phyloP scores from a whole-genome alignment of 352 stramenopile species.

The Thraustochytrium striatum region DNA sequence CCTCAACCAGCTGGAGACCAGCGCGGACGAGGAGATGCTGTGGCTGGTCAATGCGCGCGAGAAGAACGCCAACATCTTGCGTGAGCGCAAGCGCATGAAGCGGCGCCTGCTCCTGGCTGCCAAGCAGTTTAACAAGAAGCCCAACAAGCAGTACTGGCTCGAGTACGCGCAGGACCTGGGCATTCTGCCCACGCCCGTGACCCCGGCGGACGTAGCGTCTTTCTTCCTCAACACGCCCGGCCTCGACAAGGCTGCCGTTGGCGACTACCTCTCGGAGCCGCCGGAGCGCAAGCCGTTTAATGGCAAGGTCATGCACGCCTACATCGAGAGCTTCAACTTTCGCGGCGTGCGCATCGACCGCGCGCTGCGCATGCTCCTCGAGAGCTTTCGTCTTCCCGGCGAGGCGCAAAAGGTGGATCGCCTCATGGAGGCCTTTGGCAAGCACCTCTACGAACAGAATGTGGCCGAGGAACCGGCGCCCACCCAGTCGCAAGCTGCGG shows the following conservation, averaged over 20 bases:
- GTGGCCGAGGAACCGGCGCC: not conserved
- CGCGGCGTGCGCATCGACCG: slow-evolving; percentile 74
- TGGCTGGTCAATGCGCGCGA: slow-evolving; percentile 63
- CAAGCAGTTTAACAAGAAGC: slow-evolving; percentile 82
- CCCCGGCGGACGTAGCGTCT: slow-evolving; percentile 65
- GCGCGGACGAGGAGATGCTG: slow-evolving; percentile 53
- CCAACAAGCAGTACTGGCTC: slow-evolving; percentile 67
- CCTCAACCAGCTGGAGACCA: slow-evolving; percentile 64
- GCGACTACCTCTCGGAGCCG: slow-evolving; percentile 91
- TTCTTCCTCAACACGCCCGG: slow-evolving; percentile 89
- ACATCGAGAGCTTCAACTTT: slow-evolving; percentile 88
- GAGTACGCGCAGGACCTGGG: slow-evolving; percentile 77
- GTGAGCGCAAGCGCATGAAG: slow-evolving; percentile 83
- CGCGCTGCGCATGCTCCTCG: slow-evolving; percentile 84
- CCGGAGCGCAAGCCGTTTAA: slow-evolving; percentile 93
- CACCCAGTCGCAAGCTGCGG: not conserved
- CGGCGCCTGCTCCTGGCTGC: slow-evolving; percentile 79
- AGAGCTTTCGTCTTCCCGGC: slow-evolving; percentile 89
- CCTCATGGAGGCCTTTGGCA: slow-evolving; percentile 69
- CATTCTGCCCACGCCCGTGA: slow-evolving; percentile 61
- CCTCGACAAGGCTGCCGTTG: slow-evolving; percentile 87
- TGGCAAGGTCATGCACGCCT: slow-evolving; percentile 68
- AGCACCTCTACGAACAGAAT: slow-evolving; percentile 61
- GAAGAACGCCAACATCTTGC: slow-evolving; percentile 74
- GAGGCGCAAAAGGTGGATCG: slow-evolving; percentile 97